phyloP scores from a whole-genome alignment of 179 eudicot species.

The Beta macrorhiza region DNA sequence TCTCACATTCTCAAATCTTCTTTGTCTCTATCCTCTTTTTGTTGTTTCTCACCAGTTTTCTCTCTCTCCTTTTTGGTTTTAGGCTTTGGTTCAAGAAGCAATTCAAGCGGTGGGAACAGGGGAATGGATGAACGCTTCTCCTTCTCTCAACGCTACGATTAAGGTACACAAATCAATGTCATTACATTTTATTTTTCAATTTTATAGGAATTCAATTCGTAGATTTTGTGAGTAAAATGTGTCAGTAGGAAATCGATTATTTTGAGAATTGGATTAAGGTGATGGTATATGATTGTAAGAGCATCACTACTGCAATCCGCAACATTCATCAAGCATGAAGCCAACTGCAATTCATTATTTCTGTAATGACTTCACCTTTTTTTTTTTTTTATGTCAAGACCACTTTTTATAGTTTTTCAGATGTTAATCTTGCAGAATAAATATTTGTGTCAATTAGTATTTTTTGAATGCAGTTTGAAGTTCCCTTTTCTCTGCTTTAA shows the following conservation, averaged over 20 bases:
- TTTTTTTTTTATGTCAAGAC: too few species aligned
- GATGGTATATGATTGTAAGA: conserved; percentile 83
- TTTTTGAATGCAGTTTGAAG: neutral
- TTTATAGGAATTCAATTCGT: neutral
- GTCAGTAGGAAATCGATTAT: conserved; percentile 79
- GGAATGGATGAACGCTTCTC: conserved; percentile 74
- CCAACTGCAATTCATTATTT: neutral
- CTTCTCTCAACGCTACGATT: conserved; percentile 60
- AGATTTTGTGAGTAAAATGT: neutral
- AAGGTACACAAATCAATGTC: conserved; percentile 41
- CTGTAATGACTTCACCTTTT: neutral
- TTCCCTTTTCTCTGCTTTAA: too few species aligned
- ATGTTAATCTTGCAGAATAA: neutral
- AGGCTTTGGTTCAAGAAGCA: too few species aligned
- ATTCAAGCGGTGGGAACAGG: too few species aligned
- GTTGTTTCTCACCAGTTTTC: too few species aligned
- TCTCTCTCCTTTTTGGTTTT: too few species aligned
- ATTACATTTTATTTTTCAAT: too few species aligned
- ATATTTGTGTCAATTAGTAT: neutral
- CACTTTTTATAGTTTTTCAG: neutral
- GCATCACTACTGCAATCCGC: conserved; percentile 65
- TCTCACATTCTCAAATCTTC: too few species aligned
- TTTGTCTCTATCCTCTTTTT: too few species aligned
- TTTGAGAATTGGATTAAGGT: conserved; percentile 98
- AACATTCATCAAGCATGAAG: conserved; percentile 68